A percentile compares a stretch with the other conserved stretches of the same genome.
Conservation (phyloP, 2,329 filamentous ascomycete species). For the Triangularia verruculosa region DNA sequence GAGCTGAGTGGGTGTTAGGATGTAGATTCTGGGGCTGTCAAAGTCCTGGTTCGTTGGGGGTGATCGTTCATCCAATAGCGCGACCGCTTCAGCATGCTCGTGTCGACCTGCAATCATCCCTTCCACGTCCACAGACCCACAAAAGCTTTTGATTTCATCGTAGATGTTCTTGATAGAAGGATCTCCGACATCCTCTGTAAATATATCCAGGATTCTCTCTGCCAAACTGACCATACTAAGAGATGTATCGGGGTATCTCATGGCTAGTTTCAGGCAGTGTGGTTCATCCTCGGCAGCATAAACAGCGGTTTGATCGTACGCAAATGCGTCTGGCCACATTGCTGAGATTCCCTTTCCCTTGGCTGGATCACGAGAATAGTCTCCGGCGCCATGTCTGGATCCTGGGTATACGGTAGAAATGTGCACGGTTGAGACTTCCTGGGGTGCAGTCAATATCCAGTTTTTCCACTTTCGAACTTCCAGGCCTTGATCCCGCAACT, state of each 20-base stretch:
- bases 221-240: neutral
- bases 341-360: neutral
- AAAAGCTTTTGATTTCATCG: constrained; percentile 18
- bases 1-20: constrained; percentile 2
- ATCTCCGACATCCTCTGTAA: constrained; percentile 6
- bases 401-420: constrained; percentile 19
- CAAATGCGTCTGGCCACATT: constrained; percentile 10
- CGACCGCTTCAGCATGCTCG: neutral
- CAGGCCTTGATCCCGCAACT: constrained; percentile 15
- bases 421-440: constrained; percentile 7
- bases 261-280: constrained; percentile 13
- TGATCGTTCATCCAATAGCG: constrained; percentile 15
- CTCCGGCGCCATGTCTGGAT: neutral
- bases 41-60: neutral
- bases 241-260: constrained; percentile 1
- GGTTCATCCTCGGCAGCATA: constrained; percentile 8
- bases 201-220: constrained; percentile 13
- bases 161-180: constrained; percentile 13
- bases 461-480: constrained; percentile 16
- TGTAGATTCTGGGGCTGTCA: neutral
- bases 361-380: neutral
- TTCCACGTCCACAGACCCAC: constrained; percentile 7
- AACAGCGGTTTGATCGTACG: neutral
- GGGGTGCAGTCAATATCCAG: constrained; percentile 15
- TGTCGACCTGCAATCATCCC: neutral